Percentiles rank a stretch among this genome's conserved stretches.
Conservation (phyloP, 2,329 filamentous ascomycete genomes). For the Xylariaceae sp. region DNA sequence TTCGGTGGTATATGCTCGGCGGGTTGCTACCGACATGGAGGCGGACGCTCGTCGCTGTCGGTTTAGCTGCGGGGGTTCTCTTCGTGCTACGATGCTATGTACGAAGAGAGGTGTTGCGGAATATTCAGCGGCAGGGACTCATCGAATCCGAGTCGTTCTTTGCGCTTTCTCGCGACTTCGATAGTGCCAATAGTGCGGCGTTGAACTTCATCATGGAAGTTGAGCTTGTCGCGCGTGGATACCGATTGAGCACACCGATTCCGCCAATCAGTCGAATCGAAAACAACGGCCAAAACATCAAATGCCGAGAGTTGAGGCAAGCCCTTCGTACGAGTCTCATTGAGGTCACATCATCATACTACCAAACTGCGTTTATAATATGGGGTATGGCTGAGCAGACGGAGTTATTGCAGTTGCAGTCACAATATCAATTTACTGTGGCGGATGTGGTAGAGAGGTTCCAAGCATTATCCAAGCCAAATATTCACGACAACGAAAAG, state of each 20-base stretch:
- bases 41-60: slow-evolving; percentile 22
- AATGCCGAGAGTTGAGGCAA: slow-evolving; percentile 76
- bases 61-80: slow-evolving; percentile 17
- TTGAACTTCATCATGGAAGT: slow-evolving; percentile 35
- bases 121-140: slow-evolving; percentile 30
- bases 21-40: slow-evolving; percentile 27
- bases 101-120: slow-evolving; percentile 28
- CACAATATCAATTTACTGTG: slow-evolving; percentile 77
- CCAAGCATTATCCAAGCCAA: slow-evolving; percentile 57
- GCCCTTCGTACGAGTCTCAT: slow-evolving; percentile 68
- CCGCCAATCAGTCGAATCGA: slow-evolving; percentile 92
- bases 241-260: slow-evolving; percentile 65
- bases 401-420: slow-evolving; percentile 87
- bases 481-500: slow-evolving; percentile 74
- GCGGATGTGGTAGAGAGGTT: slow-evolving; percentile 70
- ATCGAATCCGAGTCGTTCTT: slow-evolving; percentile 28
- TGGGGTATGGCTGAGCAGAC: slow-evolving; percentile 72
- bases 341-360: slow-evolving; percentile 67
- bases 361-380: slow-evolving; percentile 64
- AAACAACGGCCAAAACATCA: slow-evolving; percentile 71
- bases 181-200: slow-evolving; percentile 31
- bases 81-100: slow-evolving; percentile 26
- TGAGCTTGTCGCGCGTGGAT: slow-evolving; percentile 32
- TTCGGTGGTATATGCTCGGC: slow-evolving; percentile 27
- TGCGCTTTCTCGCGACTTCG: slow-evolving; percentile 28